Percentiles rank a stretch among this genome's conserved stretches.
Evolutionary conservation across 352 stramenopile species (phyloP).

Genomic region (Globisporangium cystogenes): DNA sequence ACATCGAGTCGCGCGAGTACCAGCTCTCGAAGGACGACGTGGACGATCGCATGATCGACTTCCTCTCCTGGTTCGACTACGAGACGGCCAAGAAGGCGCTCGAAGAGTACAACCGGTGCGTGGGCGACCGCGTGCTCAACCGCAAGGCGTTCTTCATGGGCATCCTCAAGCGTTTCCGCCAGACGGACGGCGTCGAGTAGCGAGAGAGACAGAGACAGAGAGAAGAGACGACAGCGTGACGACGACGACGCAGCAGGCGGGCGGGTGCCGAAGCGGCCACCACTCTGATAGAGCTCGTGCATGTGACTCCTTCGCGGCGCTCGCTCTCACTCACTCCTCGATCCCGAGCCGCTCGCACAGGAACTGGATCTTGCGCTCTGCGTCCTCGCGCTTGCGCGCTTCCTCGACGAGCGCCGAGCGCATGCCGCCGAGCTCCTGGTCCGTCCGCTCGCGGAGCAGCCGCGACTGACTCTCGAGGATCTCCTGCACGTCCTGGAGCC

Average conservation of each 20-base stretch:
- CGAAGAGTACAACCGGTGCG: conserved; percentile 74
- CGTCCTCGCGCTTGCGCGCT: conserved; percentile 27
- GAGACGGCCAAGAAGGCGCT: conserved; percentile 79
- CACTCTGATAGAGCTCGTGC: conserved; percentile 4
- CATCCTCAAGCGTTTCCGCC: conserved; percentile 83
- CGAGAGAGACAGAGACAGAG: no score
- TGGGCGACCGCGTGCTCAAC: conserved; percentile 72
- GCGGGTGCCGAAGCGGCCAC: not conserved
- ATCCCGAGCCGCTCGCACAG: conserved; percentile 39
- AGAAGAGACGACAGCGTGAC: no score
- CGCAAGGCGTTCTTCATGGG: conserved; percentile 89
- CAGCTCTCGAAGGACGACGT: conserved; percentile 75
- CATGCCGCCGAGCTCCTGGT: conserved; percentile 22
- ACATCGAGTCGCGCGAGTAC: conserved; percentile 62
- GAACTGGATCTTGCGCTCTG: conserved; percentile 33
- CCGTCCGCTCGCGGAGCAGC: conserved; percentile 21
- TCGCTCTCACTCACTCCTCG: conserved; percentile 13
- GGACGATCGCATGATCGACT: conserved; percentile 85
- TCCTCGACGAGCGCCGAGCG: conserved; percentile 23
- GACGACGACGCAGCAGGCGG: not conserved
- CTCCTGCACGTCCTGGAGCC: conserved; percentile 30
- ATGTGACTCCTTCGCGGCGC: not conserved
- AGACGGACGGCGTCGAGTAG: conserved; percentile 75
- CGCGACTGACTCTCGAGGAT: conserved; percentile 30
- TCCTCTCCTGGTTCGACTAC: conserved; percentile 87